Conservation (phyloP, 2,329 filamentous ascomycete species). For the Aspergillus novoparasiticus region DNA sequence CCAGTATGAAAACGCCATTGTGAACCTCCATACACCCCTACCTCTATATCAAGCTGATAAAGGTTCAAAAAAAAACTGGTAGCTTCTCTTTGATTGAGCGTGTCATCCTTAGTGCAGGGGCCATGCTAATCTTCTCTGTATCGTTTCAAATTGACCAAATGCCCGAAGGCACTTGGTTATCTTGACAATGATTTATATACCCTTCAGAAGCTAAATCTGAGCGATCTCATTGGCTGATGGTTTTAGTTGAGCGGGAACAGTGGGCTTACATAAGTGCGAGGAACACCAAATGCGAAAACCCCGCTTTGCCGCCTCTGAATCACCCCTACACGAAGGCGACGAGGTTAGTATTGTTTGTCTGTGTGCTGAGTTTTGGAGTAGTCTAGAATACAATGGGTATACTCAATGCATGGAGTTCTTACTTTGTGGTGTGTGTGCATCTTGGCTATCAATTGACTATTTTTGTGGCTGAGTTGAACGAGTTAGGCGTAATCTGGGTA, state of each 20-base stretch:
- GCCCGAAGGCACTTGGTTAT: slow-evolving; percentile 43
- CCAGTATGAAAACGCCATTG: slow-evolving; percentile 2
- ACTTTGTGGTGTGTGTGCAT: neutral
- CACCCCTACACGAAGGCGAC: neutral
- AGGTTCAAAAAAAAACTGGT: slow-evolving; percentile 62
- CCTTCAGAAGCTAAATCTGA: neutral
- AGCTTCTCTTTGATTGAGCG: slow-evolving; percentile 80
- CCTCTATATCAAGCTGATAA: slow-evolving; percentile 20
- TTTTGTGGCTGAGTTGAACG: neutral
- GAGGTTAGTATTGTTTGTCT: neutral
- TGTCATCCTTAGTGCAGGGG: slow-evolving; percentile 93
- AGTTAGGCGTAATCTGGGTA: neutral
- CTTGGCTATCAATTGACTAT: neutral
- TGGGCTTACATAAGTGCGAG: neutral
- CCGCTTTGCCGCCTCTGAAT: neutral
- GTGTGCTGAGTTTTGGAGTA: neutral
- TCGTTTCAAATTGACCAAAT: slow-evolving; percentile 69
- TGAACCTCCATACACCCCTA: slow-evolving; percentile 11
- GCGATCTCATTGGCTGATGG: neutral
- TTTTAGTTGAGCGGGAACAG: slow-evolving; percentile 14
- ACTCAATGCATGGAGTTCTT: neutral
- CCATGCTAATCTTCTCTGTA: slow-evolving; percentile 83
- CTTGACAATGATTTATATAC: slow-evolving; percentile 28
- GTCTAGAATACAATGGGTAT: neutral
- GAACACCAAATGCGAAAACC: neutral